These are phyloP conservation scores for Daldinia caldariorum DNA, from an alignment of 495 filamentous ascomycete species.

Conservation along the genomic window DNA sequence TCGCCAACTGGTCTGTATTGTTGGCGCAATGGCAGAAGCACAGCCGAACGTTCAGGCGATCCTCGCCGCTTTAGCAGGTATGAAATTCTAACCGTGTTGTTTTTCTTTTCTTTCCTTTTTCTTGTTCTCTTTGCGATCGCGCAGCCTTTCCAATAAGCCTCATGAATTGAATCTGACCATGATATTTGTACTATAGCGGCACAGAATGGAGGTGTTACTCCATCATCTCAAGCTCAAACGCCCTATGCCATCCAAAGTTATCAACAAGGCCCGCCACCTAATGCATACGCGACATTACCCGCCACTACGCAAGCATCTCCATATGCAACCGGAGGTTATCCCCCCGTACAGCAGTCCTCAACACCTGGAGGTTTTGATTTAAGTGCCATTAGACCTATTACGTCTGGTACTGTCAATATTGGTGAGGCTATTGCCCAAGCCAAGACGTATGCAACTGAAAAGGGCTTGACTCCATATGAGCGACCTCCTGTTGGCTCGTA, in stretches of 20 bases:
- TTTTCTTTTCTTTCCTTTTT: background rate
- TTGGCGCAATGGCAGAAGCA: conserved; percentile 30
- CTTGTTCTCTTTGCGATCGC: too few species aligned
- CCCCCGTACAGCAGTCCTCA: conserved; percentile 70
- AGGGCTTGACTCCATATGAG: conserved; percentile 67
- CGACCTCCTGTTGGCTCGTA: conserved; percentile 54
- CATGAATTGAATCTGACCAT: conserved; percentile 26
- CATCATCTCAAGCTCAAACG: conserved; percentile 47
- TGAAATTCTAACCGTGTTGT: conserved; percentile 1
- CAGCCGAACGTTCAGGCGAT: conserved; percentile 32
- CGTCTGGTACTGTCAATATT: conserved; percentile 76
- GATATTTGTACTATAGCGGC: conserved; percentile 20
- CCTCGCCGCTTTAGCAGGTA: conserved; percentile 32
- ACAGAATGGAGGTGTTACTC: conserved; percentile 39
- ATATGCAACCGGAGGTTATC: conserved; percentile 56
- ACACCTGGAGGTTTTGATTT: conserved; percentile 76
- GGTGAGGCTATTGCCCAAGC: conserved; percentile 78
- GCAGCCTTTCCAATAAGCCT: background rate
- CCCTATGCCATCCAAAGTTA: conserved; percentile 54
- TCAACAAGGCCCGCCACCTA: conserved; percentile 51
- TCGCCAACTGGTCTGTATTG: conserved; percentile 12
- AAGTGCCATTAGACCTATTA: conserved; percentile 75
- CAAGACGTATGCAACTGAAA: conserved; percentile 74
- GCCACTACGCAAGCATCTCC: conserved; percentile 51
- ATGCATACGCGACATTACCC: conserved; percentile 43